Base-by-base conservation (phyloP, 208 protist genomes). In the Acanthamoeba rhysodes region DNA sequence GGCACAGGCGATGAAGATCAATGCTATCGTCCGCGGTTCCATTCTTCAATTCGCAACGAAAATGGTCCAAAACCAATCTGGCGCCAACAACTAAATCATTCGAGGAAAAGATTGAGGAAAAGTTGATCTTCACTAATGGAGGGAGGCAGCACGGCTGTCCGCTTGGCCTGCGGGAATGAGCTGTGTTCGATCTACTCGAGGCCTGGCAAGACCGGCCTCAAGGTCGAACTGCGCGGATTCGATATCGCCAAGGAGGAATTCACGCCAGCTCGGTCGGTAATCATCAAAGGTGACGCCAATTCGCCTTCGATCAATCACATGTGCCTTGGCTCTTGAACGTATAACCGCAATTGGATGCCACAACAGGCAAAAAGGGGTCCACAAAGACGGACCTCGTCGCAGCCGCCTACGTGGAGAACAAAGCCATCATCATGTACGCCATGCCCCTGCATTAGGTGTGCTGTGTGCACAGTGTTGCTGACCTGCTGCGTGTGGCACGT, bases 351-450 rank as follows among this genome's bases (percentile, higher is more conserved):
- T 37, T n/a, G 64, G 64, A 12, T 12, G n/a, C 16, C 8, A 2
- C 24, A 9, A 48, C 80, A 88, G 80, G 80, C 50, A 88, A 88
- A 50, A 88, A 88, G 53, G 80, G 80, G 18, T 88, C 80, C 24
- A 64, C 80, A 22, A 29, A 64, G 16, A 88, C 80, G 7, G 80
- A 88, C 10, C 50, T 64, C n/a, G 50, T 88, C 8, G 80, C 80
- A 22, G 80, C 80, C 4, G 80, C 80, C 24, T 41, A 64, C 8
- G 80, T 41, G 7, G 80, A 88, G 50, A 88, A 88, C 80, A 88
- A 64, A n/a, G 20, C 50, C 24, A 32, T 88, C 10, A 66, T 88
- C 27, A 27, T 88, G 80, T 88, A 64, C 50, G 41, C 32, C 10
- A 9, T 12, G 10, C 22, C 74, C 18, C 50, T 64, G 37, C n/a